Conservation (phyloP, 169 alveolate species). For the Perkinsus chesapeaki region DNA sequence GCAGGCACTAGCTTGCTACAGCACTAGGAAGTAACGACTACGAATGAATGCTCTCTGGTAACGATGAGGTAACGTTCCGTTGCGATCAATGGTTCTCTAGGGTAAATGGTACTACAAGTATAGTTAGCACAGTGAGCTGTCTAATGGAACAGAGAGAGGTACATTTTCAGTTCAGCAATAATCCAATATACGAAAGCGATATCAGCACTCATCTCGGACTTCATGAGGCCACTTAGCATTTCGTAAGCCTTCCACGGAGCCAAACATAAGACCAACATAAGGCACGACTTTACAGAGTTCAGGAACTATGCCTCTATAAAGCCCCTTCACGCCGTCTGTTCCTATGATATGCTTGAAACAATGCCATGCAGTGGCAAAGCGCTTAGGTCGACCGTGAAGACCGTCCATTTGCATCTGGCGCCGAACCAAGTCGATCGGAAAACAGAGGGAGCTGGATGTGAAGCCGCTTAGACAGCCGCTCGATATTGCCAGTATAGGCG, state of each 20-base stretch:
- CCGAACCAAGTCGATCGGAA: background rate
- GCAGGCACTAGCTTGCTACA: background rate
- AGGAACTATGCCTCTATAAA: background rate
- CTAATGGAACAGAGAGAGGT: background rate
- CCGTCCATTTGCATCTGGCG: background rate
- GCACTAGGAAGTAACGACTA: background rate
- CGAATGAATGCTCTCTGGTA: background rate
- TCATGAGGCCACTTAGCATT: background rate
- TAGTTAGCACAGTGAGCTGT: background rate
- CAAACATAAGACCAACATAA: background rate
- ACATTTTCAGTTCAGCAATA: background rate
- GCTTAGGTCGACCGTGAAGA: background rate
- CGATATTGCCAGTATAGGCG: background rate
- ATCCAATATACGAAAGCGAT: background rate
- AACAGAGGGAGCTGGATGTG: background rate
- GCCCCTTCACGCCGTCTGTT: background rate
- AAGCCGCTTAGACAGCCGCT: background rate
- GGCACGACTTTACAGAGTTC: background rate
- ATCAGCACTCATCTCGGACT: background rate
- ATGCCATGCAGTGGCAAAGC: background rate
- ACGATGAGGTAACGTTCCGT: too few species aligned
- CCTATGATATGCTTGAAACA: background rate
- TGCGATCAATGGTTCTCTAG: background rate
- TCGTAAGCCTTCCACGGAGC: background rate
- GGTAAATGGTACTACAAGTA: background rate